Evolutionary conservation across 805 yeast genomes (phyloP).

Genomic region (Sugiyamaella boreocaroliniensis): DNA sequence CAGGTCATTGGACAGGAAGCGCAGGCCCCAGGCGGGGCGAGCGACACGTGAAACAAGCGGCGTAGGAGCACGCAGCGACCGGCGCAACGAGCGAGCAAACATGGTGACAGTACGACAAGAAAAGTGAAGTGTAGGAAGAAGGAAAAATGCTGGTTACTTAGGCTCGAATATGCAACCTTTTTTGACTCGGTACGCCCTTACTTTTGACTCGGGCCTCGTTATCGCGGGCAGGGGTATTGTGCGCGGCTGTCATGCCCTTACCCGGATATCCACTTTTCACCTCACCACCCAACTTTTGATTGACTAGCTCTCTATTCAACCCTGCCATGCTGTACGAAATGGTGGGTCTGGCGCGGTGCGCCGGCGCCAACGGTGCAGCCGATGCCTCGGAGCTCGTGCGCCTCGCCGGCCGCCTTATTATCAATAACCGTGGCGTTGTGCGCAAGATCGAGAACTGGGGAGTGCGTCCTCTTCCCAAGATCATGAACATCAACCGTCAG

Average conservation of each 20-base stretch:
- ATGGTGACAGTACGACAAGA: not conserved
- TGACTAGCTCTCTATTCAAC: not conserved
- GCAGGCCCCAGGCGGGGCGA: conserved; percentile 7
- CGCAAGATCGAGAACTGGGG: conserved; percentile 79
- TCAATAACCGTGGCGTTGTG: conserved; percentile 90
- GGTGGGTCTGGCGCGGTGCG: conserved; percentile 81
- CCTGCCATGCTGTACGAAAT: conserved; percentile 75
- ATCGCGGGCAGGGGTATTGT: not conserved
- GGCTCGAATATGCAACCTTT: too few species aligned
- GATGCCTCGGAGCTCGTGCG: conserved; percentile 62
- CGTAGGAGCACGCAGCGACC: conserved; percentile 1
- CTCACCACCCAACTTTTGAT: not conserved
- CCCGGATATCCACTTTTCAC: not conserved
- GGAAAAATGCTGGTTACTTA: not conserved
- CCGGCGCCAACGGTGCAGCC: conserved; percentile 41
- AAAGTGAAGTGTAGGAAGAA: not conserved
- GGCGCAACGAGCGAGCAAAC: conserved; percentile 6
- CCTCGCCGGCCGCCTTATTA: conserved; percentile 74
- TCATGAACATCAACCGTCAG: conserved; percentile 80
- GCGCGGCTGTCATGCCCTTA: not conserved
- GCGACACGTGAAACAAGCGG: not conserved
- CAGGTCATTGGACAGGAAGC: conserved; percentile 27
- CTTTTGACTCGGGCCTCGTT: not conserved
- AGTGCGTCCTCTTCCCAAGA: conserved; percentile 66
- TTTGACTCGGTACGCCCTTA: too few species aligned